phyloP scores from a whole-genome alignment of 2,329 filamentous ascomycete genomes.

The Bimuria novae-zelandiae region DNA sequence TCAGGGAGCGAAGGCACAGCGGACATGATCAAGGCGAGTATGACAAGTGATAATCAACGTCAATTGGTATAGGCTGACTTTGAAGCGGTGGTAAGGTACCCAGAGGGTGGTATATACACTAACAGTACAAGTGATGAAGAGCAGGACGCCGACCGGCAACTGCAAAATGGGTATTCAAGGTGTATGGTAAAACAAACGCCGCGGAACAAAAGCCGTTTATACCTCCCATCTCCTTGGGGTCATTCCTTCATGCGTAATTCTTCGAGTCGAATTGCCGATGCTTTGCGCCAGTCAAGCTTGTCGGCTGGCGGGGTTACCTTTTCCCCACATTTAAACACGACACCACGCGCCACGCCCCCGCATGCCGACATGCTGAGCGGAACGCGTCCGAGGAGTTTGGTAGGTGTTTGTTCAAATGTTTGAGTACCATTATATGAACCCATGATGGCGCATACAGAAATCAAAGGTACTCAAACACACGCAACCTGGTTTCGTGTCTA shows the following conservation, averaged over 20 bases:
- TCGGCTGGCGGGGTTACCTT: neutral
- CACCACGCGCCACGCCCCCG: constrained; percentile 22
- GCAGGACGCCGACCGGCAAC: neutral
- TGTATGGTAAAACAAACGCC: neutral
- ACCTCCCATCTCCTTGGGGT: neutral
- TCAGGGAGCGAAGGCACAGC: constrained; percentile 35
- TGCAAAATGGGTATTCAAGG: neutral
- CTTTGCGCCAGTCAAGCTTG: neutral
- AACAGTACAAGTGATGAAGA: constrained; percentile 17
- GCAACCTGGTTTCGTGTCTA: neutral
- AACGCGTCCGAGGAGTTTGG: constrained; percentile 11
- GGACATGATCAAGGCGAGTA: constrained; percentile 28
- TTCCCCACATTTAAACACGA: constrained; percentile 27
- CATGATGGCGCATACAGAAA: neutral
- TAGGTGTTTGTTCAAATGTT: neutral
- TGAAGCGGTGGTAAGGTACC: neutral
- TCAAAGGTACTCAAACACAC: neutral
- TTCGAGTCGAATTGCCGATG: constrained; percentile 13
- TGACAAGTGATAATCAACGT: neutral
- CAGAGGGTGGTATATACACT: constrained; percentile 11
- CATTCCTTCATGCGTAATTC: neutral
- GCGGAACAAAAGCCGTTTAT: constrained; percentile 2
- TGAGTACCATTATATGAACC: neutral
- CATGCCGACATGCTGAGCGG: constrained; percentile 2
- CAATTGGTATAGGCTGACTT: neutral